Evolutionary conservation across 495 filamentous ascomycete species (phyloP).

Genomic region (Lophium mytilinum): DNA sequence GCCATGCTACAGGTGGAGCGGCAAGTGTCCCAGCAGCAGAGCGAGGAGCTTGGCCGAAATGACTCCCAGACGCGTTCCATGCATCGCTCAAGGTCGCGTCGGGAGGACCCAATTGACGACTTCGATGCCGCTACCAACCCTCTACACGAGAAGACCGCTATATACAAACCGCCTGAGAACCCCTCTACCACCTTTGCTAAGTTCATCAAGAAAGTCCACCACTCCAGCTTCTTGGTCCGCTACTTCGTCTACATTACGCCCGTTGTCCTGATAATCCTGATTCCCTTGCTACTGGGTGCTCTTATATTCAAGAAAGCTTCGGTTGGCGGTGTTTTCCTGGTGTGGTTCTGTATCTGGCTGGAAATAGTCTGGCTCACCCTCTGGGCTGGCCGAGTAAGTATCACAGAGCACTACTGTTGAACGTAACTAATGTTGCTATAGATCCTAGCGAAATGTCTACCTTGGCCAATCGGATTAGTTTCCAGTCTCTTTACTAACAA

Average conservation of each 20-base stretch:
- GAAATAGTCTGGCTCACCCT: slow-evolving; percentile 88
- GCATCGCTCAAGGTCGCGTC: slow-evolving; percentile 42
- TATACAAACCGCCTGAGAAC: slow-evolving; percentile 62
- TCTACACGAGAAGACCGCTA: slow-evolving; percentile 58
- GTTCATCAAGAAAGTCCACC: slow-evolving; percentile 59
- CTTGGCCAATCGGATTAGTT: slow-evolving; percentile 54
- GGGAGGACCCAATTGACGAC: slow-evolving; percentile 62
- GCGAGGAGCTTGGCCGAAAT: slow-evolving; percentile 32
- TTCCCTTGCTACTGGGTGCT: slow-evolving; percentile 72
- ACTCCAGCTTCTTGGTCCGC: slow-evolving; percentile 68
- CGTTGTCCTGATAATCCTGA: slow-evolving; percentile 60
- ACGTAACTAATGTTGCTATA: slow-evolving; percentile 21
- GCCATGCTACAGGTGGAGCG: slow-evolving; percentile 76
- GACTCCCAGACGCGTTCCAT: slow-evolving; percentile 39
- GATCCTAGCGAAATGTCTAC: slow-evolving; percentile 69
- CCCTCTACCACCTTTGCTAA: slow-evolving; percentile 53
- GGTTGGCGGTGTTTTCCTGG: slow-evolving; percentile 66
- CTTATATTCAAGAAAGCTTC: slow-evolving; percentile 55
- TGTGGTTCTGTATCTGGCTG: slow-evolving; percentile 95
- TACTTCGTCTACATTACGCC: slow-evolving; percentile 86
- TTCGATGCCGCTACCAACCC: slow-evolving; percentile 74
- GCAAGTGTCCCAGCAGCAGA: slow-evolving; percentile 51
- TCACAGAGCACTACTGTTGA: neutral
- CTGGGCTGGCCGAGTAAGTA: slow-evolving; percentile 65
- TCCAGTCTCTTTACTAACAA: slow-evolving; percentile 79